Percentiles rank a stretch among this genome's conserved stretches.
Evolutionary conservation across 1,284 basidiomycete genomes (phyloP).

Genomic region (Schizophyllum commune): DNA sequence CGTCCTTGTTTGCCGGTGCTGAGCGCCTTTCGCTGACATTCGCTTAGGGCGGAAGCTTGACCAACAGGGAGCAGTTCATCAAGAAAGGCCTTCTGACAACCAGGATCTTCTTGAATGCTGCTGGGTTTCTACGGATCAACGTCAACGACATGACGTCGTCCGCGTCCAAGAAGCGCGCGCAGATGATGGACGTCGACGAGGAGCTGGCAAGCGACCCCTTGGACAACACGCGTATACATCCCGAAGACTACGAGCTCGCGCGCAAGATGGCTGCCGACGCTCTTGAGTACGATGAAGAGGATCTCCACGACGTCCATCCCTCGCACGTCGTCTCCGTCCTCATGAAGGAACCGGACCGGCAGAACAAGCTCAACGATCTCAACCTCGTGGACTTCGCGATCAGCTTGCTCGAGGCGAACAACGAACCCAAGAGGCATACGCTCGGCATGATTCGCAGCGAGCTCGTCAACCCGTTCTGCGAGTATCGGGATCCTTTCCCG

Average conservation of each 20-base stretch:
- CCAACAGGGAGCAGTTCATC: constrained; percentile 83
- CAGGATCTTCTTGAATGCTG: constrained; percentile 85
- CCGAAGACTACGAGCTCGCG: constrained; percentile 96
- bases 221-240: constrained; percentile 95
- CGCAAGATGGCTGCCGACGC: constrained; percentile 99
- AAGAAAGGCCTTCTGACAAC: constrained; percentile 74
- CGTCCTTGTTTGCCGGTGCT: constrained; percentile 11
- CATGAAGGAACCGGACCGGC: constrained; percentile 78
- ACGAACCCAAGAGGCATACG: constrained; percentile 83
- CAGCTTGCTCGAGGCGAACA: constrained; percentile 79
- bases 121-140: constrained; percentile 84
- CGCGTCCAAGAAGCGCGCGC: constrained; percentile 47
- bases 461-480: constrained; percentile 80
- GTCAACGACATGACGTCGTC: constrained; percentile 56
- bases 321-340: constrained; percentile 82
- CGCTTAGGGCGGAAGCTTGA: constrained; percentile 70
- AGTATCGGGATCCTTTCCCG: constrained; percentile 66
- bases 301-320: constrained; percentile 84
- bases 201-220: constrained; percentile 81
- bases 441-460: constrained; percentile 87
- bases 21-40: constrained; percentile 10
- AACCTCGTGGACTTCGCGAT: constrained; percentile 96
- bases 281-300: constrained; percentile 92
- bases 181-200: constrained; percentile 37
- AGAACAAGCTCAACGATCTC: constrained; percentile 82